Base-by-base conservation (phyloP, 192 early-diverging fungal genomes). In the Backusella macrospora region DNA sequence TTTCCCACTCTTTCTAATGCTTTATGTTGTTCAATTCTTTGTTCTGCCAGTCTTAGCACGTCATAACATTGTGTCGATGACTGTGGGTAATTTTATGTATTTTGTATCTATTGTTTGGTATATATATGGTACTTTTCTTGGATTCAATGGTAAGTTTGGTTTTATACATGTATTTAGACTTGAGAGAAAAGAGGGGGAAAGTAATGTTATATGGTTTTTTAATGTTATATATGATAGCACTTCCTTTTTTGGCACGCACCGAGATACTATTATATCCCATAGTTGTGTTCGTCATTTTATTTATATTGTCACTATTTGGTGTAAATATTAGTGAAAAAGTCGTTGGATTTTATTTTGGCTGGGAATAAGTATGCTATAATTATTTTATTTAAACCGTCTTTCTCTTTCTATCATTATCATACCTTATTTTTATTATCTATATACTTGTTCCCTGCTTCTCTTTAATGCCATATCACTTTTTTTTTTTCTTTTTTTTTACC, bases 11-110 rank as follows among this genome's bases (percentile, higher is more conserved):
- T 98, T 94, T 71, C 83, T 93, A 59, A 78, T 95, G 14, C 87
- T 96, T 15, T 98, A 99, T 68, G 91, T 96, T 14, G 79, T 96
- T 76, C 96, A 98, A 82, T 94, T 99, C 70, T 95, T 96, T 77
- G 94, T 99, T 72, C 86, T 98, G 67, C 90, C 93, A 45, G 76
- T 98, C 52, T 82, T 99, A 62, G 83, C 87, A 74, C 84, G 88
- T 82, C 87, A 90, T 7, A 89, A 84, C 69, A 96, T 92, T 92
- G 86, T 99, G 9, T 90, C 90, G 48, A 70, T 92, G 55, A 86
- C 97, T 55, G 75, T 99, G 23, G 97, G 94, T 34, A 97, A 99
- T 76, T 87, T 93, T 9, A 79, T 99, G 76, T 99, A 97, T 78
- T 85, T 96, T 52, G 75, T 88, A 14, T 93, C 95, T 9, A 86